These are phyloP conservation scores for Nissolia schottii DNA, from an alignment of 306 rosid genomes.

Conservation along the genomic window DNA sequence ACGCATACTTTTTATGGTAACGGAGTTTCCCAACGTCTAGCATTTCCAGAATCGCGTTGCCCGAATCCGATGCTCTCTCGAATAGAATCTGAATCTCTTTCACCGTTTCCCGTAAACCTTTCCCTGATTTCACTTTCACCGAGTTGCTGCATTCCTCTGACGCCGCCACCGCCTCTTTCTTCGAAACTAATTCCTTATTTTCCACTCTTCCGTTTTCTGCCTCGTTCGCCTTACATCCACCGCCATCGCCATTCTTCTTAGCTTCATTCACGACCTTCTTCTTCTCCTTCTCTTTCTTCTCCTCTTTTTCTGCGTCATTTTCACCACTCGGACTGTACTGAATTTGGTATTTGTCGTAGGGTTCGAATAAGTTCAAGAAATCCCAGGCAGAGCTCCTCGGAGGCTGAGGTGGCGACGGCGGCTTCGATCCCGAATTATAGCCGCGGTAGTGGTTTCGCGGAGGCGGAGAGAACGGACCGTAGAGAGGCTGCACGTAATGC, in stretches of 20 bases:
- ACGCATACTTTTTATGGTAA: constrained; percentile 38
- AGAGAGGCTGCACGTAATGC: constrained; percentile 21
- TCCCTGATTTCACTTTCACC: not conserved
- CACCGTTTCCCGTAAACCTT: constrained; percentile 43
- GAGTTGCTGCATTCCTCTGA: constrained; percentile 25
- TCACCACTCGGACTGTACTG: constrained; percentile 22
- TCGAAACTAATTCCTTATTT: not conserved
- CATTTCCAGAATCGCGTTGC: constrained; percentile 46
- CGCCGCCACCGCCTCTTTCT: constrained; percentile 10
- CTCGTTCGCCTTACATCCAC: not conserved
- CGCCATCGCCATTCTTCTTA: not conserved
- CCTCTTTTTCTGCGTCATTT: not conserved
- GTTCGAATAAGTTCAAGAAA: constrained; percentile 72
- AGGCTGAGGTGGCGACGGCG: constrained; percentile 49
- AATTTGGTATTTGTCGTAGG: constrained; percentile 62
- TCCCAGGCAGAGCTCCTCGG: constrained; percentile 69
- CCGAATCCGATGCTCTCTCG: constrained; percentile 63
- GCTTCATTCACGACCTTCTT: not conserved
- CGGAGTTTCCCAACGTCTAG: constrained; percentile 47
- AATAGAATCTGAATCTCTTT: constrained; percentile 58
- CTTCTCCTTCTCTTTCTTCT: constrained; percentile 20
- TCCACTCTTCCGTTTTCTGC: constrained; percentile 19
- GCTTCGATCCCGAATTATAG: constrained; percentile 7
- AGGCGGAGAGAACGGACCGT: constrained; percentile 39
- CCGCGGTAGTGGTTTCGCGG: not conserved